Evolutionary conservation across 2,329 filamentous ascomycete species (phyloP).

Genomic region (Penicillium sp.): DNA sequence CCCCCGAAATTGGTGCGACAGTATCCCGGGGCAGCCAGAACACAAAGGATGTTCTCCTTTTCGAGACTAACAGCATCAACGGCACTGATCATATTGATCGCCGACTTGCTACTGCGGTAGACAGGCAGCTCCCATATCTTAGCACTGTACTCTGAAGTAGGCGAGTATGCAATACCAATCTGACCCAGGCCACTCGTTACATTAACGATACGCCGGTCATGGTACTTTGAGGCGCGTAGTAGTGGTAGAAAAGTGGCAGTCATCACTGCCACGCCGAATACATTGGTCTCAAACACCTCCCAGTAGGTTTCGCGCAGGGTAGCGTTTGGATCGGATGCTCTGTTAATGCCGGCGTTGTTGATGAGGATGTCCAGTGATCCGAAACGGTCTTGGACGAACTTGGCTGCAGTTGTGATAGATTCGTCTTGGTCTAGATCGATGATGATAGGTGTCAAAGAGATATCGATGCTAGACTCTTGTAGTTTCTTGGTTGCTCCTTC

Average conservation of each 20-base stretch:
- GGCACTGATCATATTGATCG: slow-evolving; percentile 10
- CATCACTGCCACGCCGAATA: background rate
- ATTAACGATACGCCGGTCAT: slow-evolving; percentile 14
- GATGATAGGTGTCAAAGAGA: background rate
- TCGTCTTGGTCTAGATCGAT: background rate
- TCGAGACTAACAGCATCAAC: slow-evolving; percentile 1
- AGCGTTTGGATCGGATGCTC: background rate
- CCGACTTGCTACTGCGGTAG: slow-evolving; percentile 7
- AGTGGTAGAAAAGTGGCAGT: slow-evolving; percentile 4
- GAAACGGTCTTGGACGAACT: background rate
- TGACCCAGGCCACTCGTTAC: slow-evolving; percentile 10
- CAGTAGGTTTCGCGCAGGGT: background rate
- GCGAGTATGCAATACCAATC: slow-evolving; percentile 6
- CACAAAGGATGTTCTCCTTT: background rate
- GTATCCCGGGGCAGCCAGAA: background rate
- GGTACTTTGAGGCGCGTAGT: slow-evolving; percentile 8
- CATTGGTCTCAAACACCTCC: background rate
- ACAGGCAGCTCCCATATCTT: slow-evolving; percentile 1
- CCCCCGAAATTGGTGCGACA: background rate
- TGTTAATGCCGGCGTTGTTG: slow-evolving; percentile 1
- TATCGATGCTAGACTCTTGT: background rate
- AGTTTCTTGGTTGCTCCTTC: background rate
- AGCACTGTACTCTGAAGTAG: slow-evolving; percentile 3
- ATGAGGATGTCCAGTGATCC: background rate
- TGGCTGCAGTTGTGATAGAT: background rate